These are phyloP conservation scores for Flaveria robusta DNA, from an alignment of 129 eudicot species.

Conservation along the genomic window DNA sequence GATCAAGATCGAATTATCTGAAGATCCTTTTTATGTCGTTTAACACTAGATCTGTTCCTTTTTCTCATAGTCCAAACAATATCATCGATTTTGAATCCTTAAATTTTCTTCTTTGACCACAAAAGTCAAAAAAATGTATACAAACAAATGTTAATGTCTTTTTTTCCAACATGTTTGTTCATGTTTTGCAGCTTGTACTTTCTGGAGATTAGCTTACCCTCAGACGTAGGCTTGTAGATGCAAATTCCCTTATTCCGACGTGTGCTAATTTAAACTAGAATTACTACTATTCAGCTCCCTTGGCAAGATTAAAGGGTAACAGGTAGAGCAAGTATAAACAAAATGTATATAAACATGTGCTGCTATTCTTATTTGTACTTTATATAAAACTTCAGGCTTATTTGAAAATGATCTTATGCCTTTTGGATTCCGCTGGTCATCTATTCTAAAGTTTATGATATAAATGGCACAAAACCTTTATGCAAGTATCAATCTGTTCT, in stretches of 20 bases:
- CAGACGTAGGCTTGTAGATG: constrained; percentile 72
- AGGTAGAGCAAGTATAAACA: constrained; percentile 27
- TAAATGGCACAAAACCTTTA: constrained; percentile 2
- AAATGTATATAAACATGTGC: constrained; percentile 35
- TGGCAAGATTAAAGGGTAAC: constrained; percentile 25
- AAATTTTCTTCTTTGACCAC: neutral
- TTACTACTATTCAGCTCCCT: constrained; percentile 12
- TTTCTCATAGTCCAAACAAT: no score
- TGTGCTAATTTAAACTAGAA: neutral
- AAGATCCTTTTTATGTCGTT: neutral
- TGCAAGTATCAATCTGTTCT: neutral
- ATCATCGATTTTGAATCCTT: neutral
- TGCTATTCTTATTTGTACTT: constrained; percentile 34
- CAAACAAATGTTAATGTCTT: neutral
- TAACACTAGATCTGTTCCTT: neutral
- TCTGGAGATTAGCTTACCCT: constrained; percentile 79
- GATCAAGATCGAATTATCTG: neutral
- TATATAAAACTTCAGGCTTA: constrained; percentile 14
- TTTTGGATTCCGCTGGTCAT: neutral
- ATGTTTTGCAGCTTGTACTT: constrained; percentile 75
- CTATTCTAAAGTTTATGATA: neutral
- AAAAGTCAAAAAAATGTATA: neutral
- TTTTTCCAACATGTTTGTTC: constrained; percentile 2
- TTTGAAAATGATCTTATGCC: constrained; percentile 24
- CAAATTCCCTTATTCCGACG: neutral